Conservation (phyloP, 495 filamentous ascomycete genomes). For the Tuber aestivum region DNA sequence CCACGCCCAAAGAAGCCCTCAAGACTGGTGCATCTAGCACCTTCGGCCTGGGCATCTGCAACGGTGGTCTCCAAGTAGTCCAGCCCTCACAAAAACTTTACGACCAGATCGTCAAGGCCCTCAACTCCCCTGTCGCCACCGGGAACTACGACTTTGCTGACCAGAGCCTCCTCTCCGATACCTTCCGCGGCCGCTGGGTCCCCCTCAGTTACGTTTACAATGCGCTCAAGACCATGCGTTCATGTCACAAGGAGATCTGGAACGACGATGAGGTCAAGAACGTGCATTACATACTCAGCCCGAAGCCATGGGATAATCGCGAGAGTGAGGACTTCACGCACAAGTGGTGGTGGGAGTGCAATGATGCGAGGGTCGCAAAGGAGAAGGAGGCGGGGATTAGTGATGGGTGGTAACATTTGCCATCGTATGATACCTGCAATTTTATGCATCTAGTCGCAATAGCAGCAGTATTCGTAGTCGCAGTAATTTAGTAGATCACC, state of each 20-base stretch:
- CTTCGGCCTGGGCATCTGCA: constrained; percentile 58
- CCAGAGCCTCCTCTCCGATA: constrained; percentile 62
- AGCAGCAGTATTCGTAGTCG: background rate
- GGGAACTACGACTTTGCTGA: constrained; percentile 66
- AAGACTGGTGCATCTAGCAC: constrained; percentile 48
- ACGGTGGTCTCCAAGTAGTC: constrained; percentile 69
- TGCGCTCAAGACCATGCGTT: constrained; percentile 70
- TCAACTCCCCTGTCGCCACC: constrained; percentile 47
- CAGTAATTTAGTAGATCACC: no score
- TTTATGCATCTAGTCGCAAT: background rate
- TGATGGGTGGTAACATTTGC: constrained; percentile 42
- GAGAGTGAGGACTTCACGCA: constrained; percentile 52
- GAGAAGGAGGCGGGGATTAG: constrained; percentile 49
- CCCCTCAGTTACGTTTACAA: constrained; percentile 74
- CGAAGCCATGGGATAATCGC: constrained; percentile 74
- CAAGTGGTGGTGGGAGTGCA: constrained; percentile 61
- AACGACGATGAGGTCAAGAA: constrained; percentile 69
- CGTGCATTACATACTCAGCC: constrained; percentile 70
- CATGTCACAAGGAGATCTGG: constrained; percentile 71
- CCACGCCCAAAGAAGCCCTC: constrained; percentile 54
- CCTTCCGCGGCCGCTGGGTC: constrained; percentile 65
- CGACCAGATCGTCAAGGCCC: constrained; percentile 50
- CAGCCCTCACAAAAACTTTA: constrained; percentile 56
- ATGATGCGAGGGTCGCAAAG: constrained; percentile 49
- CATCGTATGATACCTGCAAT: background rate